Evolutionary conservation across 164 flowering plant genomes (phyloP), one percentile per base, ranked within the genome.

Genomic region (Chimonanthus salicifolius): DNA sequence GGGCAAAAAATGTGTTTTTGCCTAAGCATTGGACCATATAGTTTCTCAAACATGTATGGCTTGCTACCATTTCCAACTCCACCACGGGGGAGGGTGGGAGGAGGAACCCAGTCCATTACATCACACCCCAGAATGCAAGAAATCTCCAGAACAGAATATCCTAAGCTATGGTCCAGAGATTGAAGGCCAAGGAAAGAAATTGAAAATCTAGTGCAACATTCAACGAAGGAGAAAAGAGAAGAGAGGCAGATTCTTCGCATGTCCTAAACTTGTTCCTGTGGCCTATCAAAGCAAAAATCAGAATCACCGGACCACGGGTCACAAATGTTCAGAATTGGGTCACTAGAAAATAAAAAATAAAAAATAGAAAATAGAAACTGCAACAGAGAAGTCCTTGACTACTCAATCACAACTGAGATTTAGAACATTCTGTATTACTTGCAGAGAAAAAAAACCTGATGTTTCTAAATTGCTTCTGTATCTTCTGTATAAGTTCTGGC

Each of bases 401-500:
- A 7, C 11, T 9, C 62, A 47, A 15, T 6, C 45, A 58, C 49
- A 62, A 20, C 69, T 9, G 47, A 15, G 13, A 58, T 54, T n/a
- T 3, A 16, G 16, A 7, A 47, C n/a, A 8, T 47, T 15, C 51
- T 16, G 66, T 47, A 50, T 58, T n/a, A 15, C 10, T 50, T 46
- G 16, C 33, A 33, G 33, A 33, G 33, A 67, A 69, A 76, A 13
- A 15, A 76, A 73, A 94, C 99, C 98, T 94, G 69, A 96, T 96
- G 80, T 96, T 96, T 83, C 84, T 87, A 78, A 96, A 96, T 67
- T 96, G 97, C 75, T 81, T 84, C 74, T 92, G 99, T 75, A 90
- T 88, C 80, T 90, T 84, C 80, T 83, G 92, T 84, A 85, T 93
- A 73, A 96, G 80, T 70, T 93, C 95, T 54, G 98, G 97, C 71